Evolutionary conservation across 352 stramenopile species (phyloP), one percentile per base, ranked within the genome.

Genomic region (Pelagophyceae sp.): DNA sequence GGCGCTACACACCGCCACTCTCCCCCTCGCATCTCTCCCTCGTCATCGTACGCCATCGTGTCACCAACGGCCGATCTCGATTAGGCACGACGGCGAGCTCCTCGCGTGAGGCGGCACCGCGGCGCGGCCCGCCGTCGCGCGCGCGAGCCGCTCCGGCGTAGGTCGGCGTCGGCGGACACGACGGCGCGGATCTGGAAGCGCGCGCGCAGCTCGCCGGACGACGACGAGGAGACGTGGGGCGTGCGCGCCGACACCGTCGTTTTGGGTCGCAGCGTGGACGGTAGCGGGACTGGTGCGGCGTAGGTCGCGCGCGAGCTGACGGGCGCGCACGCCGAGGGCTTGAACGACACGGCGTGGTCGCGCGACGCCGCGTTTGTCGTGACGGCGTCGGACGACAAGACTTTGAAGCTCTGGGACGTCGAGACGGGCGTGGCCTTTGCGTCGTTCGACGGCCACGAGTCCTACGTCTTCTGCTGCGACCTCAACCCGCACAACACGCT

Each of bases 301-400:
- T n/a, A n/a, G n/a, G n/a, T n/a, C n/a, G n/a, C n/a, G n/a, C n/a
- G n/a, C n/a, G n/a, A n/a, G n/a, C n/a, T n/a, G n/a, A n/a, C n/a
- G n/a, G 58, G 32, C 5, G 58, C 23, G 5, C 58, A 65, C 58
- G 58, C 23, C 23, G 61, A 71, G 61, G 61, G 61, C n/a, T 19
- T 71, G 3, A 71, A 71, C 33, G 61, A 71, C 33, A 3, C 38
- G 37, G 37, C 89, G 31, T 98, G 94, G 94, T 95, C 87, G 19
- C 83, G 85, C 2, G 89, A 94, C 69, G 78, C 82, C 31, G 85
- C 87, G 17, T 95, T 94, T 72, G 77, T 98, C 38, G 93, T 90
- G 19, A 97, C 94, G 5, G 94, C 93, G 11, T 96, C 89, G 17
- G 95, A 99, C 81, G 95, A 99, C 83, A 94, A 93, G 67, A 97